Evolutionary conservation across 1,284 basidiomycete species (phyloP), one percentile per base, ranked within the genome.

Genomic region (Coriolopsis trogii): DNA sequence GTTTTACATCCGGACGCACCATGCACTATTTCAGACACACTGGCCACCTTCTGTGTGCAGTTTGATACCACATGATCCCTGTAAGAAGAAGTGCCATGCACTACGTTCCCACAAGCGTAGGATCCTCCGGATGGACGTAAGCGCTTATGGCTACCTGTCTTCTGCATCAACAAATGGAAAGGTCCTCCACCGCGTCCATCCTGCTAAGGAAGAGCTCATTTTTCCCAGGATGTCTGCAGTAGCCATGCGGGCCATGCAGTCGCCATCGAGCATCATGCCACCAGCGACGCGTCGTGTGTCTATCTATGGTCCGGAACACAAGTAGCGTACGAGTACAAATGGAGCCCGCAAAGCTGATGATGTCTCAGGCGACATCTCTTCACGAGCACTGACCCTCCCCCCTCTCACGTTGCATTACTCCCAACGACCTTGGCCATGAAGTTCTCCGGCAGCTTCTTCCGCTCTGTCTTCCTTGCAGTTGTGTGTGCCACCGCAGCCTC

Each of bases 391-490:
- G 23, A 20, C 38, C 7, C 42, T 28, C 29, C 39, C 25, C 38
- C 29, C 41, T 9, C 40, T 18, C 33, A 13, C 41, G 34, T 15
- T 20, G 16, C 41, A 8, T 26, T 15, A 8, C 12, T 1, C 2
- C 13, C n/a, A 21, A 24, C 41, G 41, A 46, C 49, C 34, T 26
- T 37, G 18, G 39, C 28, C 46, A 53, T 58, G 56, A 53, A 54
- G 43, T 24, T 54, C 46, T 58, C 52, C n/a, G 16, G 16, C 40
- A 45, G 30, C 41, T 58, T 58, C 21, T 46, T 54, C 34, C 44
- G 41, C 29, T 51, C 67, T 26, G 61, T 70, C 18, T 31, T 64
- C 31, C 46, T 69, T 31, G 67, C 66, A 2, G 56, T 70, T 24
- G 44, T 62, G 33, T 66, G 50, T 41, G 60, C 64, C 3, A 62